Evolutionary conservation across 352 stramenopile genomes (phyloP).

Genomic region (Pilasporangium apinafurcum): DNA sequence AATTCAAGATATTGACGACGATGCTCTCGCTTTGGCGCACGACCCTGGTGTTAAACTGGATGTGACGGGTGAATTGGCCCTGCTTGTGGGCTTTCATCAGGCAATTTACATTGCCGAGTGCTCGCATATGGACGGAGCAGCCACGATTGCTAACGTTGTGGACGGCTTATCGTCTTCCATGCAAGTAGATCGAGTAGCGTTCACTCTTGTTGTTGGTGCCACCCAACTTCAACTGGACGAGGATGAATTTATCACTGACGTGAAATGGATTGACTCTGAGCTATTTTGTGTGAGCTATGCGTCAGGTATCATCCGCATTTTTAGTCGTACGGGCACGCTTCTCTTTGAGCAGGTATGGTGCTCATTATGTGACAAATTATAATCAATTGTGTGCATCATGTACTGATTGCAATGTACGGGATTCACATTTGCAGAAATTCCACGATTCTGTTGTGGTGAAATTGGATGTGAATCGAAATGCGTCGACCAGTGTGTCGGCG

Average conservation of each 20-base stretch:
- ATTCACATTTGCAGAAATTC: slow-evolving; percentile 25
- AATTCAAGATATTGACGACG: neutral
- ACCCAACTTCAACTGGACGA: slow-evolving; percentile 24
- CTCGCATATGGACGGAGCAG: no score
- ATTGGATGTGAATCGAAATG: slow-evolving; percentile 41
- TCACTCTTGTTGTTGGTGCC: slow-evolving; percentile 25
- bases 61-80: slow-evolving; percentile 34
- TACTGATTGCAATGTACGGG: neutral
- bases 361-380: neutral
- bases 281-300: slow-evolving; percentile 50
- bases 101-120: no score
- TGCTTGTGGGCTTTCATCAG: slow-evolving; percentile 33
- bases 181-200: slow-evolving; percentile 4
- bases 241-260: slow-evolving; percentile 39
- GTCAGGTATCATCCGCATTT: slow-evolving; percentile 55
- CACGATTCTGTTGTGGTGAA: slow-evolving; percentile 35
- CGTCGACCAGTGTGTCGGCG: slow-evolving; percentile 16
- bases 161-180: neutral
- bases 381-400: neutral
- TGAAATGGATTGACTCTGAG: slow-evolving; percentile 64
- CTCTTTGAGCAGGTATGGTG: slow-evolving; percentile 46
- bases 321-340: slow-evolving; percentile 36
- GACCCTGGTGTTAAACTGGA: slow-evolving; percentile 40
- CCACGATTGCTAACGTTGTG: no score
- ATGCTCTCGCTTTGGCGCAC: slow-evolving; percentile 22